These are phyloP conservation scores for Chlamydomonas incerta DNA, from an alignment of 139 green algal species.

Conservation along the genomic window DNA sequence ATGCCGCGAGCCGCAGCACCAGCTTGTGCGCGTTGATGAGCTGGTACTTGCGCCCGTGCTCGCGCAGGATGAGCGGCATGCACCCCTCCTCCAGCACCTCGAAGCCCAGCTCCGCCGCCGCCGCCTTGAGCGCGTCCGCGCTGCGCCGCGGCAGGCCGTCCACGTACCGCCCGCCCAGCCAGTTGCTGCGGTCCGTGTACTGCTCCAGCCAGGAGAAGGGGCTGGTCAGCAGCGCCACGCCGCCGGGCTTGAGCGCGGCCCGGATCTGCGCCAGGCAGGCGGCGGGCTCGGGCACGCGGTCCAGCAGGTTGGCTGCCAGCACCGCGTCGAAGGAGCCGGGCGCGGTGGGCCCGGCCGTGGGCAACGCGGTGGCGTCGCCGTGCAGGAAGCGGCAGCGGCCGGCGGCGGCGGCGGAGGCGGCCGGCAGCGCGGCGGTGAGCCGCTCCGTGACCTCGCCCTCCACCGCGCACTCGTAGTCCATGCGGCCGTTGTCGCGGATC, in stretches of 20 bases:
- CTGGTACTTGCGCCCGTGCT: constrained; percentile 78
- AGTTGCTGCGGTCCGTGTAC: constrained; percentile 69
- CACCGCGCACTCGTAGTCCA: constrained; percentile 65
- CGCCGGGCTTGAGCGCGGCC: constrained; percentile 60
- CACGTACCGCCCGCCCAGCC: constrained; percentile 69
- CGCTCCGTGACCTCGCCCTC: constrained; percentile 77
- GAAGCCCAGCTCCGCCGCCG: constrained; percentile 4
- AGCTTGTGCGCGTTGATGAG: constrained; percentile 66
- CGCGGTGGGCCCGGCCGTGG: constrained; percentile 12
- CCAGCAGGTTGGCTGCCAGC: constrained; percentile 80
- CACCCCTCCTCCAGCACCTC: constrained; percentile 54
- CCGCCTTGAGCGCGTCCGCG: constrained; percentile 16
- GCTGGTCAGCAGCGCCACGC: constrained; percentile 72
- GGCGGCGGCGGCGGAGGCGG: constrained; percentile 49
- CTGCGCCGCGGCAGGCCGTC: constrained; percentile 21
- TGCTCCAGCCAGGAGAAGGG: constrained; percentile 83
- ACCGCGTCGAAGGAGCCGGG: constrained; percentile 75
- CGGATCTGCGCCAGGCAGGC: constrained; percentile 63
- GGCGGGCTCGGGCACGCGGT: constrained; percentile 75
- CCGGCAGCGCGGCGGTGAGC: constrained; percentile 17
- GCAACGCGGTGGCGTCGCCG: constrained; percentile 64
- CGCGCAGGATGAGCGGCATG: constrained; percentile 73
- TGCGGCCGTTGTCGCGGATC: constrained; percentile 64
- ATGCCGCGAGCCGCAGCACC: constrained; percentile 34
- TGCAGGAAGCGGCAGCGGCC: constrained; percentile 69